Conservation (phyloP, 306 rosid species). For the Macrotyloma uniflorum region DNA sequence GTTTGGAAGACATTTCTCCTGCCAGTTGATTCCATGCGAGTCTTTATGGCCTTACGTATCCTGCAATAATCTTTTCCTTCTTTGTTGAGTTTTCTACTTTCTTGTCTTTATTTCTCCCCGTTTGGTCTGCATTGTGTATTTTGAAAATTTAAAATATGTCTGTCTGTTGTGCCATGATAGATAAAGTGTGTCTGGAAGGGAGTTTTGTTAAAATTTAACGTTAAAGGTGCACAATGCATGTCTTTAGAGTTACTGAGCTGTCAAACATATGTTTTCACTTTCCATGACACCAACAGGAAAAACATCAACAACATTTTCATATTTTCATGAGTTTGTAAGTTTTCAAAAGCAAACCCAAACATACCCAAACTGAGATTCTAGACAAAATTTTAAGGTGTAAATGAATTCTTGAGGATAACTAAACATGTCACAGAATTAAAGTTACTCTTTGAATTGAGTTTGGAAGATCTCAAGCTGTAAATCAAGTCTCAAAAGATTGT, state of each 20-base stretch:
- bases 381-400: too few relatives aligned
- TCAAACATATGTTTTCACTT: not conserved
- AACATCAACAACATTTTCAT: not conserved
- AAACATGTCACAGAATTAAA: too few relatives aligned
- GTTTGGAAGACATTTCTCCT: conserved; percentile 15
- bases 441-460: too few relatives aligned
- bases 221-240: not conserved
- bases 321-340: too few relatives aligned
- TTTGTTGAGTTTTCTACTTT: not conserved
- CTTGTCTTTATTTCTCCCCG: not conserved
- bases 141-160: not conserved
- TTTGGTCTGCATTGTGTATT: not conserved
- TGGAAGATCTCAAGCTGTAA: too few relatives aligned
- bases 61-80: too few relatives aligned
- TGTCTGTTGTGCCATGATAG: not conserved
- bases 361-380: too few relatives aligned
- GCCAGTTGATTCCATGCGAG: conserved; percentile 29
- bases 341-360: too few relatives aligned
- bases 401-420: too few relatives aligned
- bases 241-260: not conserved
- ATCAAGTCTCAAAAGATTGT: too few relatives aligned
- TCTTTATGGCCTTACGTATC: not conserved
- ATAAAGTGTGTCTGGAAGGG: not conserved
- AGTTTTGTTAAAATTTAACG: not conserved
- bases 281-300: not conserved